These are phyloP conservation scores for Tuber calosporum DNA, from an alignment of 495 filamentous ascomycete species.

Conservation along the genomic window DNA sequence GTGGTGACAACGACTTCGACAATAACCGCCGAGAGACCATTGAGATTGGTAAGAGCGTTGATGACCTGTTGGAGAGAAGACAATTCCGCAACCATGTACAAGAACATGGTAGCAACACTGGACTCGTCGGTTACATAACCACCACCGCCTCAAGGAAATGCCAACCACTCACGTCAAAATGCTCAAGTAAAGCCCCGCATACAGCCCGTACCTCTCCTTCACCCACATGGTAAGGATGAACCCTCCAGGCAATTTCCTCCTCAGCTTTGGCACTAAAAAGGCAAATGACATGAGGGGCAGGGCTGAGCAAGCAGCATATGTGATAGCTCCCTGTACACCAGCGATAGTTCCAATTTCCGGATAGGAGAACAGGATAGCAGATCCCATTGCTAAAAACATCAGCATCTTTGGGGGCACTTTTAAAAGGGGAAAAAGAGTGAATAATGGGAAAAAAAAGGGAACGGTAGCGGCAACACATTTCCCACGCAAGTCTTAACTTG, in stretches of 20 bases:
- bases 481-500: conserved; percentile 94
- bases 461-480: conserved; percentile 74
- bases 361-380: conserved; percentile 69
- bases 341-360: conserved; percentile 72
- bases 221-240: conserved; percentile 78
- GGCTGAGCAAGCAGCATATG: conserved; percentile 62
- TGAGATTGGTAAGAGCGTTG: conserved; percentile 60
- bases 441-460: conserved; percentile 15
- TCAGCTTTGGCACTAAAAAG: conserved; percentile 61
- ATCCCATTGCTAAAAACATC: conserved; percentile 58
- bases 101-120: conserved; percentile 62
- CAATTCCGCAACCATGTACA: conserved; percentile 75
- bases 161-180: conserved; percentile 51
- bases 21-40: conserved; percentile 65
- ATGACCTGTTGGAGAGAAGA: conserved; percentile 68
- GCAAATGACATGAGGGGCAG: conserved; percentile 63
- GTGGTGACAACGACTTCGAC: conserved; percentile 65
- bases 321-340: conserved; percentile 64
- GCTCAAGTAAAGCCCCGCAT: conserved; percentile 61
- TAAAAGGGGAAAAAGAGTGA: conserved; percentile 4
- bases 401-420: conserved; percentile 25
- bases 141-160: not conserved
- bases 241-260: conserved; percentile 64
- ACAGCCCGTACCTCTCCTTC: conserved; percentile 59
- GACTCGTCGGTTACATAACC: not conserved